Base-by-base conservation (phyloP, 2,329 filamentous ascomycete species). In the Alternaria conjuncta region DNA sequence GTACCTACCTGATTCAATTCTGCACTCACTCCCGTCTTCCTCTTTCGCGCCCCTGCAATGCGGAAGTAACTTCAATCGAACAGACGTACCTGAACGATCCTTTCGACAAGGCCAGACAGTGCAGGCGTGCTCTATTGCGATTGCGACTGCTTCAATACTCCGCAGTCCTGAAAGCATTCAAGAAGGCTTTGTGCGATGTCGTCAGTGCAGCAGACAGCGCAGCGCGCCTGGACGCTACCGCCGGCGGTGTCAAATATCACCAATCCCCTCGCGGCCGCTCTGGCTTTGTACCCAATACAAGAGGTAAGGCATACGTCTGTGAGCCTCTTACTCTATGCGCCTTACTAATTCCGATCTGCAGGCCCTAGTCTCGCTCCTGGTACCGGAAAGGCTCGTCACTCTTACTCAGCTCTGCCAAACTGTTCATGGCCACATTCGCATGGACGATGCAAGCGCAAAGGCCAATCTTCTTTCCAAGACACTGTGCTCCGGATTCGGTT, bases 401-500 rank as follows among this genome's bases (percentile, higher is more conserved):
- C 20, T 66, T 8, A 57, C 63, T 5, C 58, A 26, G 12, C 12
- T 49, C 2, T 66, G 45, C 11, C 65, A 68, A 43, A 54, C 44
- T 13, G 12, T 63, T 11, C 50, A 65, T 20, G 12, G 25, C 12
- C 41, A 61, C 20, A 57, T 68, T 43, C 60, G 58, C 2, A 61
- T 68, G 57, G 41, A 60, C 21, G 44, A 68, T 44, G 13, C 55
- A 6, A 50, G 28, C 2, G 46, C 55, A 12, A 68, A 64, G 41
- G 45, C 63, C 9, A 68, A 62, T 15, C 23, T 66, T 12, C 55
- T 66, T 13, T 49, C 45, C 3, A 68, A 66, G n/a, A 66, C 63
- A 2, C 45, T 68, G 6, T 68, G 66, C 43, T 56, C 66, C 6
- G 61, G 63, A 13, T 4, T 45, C 4, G 66, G 65, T 6, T 13